These are phyloP conservation scores for Gossypium stocksii DNA, from an alignment of 345 rosid species.

Conservation along the genomic window DNA sequence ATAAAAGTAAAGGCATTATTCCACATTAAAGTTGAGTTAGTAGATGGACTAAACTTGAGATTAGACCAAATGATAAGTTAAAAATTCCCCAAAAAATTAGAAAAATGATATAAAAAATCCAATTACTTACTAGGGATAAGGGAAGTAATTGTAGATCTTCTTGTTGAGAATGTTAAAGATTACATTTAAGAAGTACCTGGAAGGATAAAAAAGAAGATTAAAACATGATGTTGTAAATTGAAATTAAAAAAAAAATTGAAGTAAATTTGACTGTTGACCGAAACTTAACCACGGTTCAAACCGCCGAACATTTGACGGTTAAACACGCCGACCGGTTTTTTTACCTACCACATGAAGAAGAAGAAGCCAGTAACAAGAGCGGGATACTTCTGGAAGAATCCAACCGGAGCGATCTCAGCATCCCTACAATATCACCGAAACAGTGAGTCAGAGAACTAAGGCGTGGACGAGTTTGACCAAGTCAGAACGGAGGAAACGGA, in stretches of 20 bases:
- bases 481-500: constrained; percentile 60
- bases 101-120: background rate
- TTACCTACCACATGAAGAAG: constrained; percentile 93
- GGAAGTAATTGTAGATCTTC: constrained; percentile 97
- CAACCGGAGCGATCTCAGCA: constrained; percentile 46
- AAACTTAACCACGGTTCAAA: no score
- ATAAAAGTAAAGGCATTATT: no score
- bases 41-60: no score
- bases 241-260: background rate
- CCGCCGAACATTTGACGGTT: no score
- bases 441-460: constrained; percentile 31
- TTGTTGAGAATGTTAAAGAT: constrained; percentile 95
- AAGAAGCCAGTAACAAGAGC: constrained; percentile 82
- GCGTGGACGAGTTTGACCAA: constrained; percentile 18
- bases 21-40: no score
- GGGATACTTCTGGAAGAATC: constrained; percentile 68
- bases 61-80: no score
- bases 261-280: background rate
- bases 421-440: constrained; percentile 44
- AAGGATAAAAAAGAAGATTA: background rate
- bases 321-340: no score
- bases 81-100: no score
- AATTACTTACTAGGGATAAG: constrained; percentile 81
- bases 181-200: constrained; percentile 87
- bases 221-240: background rate